A percentile compares a stretch with the other conserved stretches of the same genome.
Conservation (phyloP, 805 yeast genomes). For the Torulaspora franciscae region DNA sequence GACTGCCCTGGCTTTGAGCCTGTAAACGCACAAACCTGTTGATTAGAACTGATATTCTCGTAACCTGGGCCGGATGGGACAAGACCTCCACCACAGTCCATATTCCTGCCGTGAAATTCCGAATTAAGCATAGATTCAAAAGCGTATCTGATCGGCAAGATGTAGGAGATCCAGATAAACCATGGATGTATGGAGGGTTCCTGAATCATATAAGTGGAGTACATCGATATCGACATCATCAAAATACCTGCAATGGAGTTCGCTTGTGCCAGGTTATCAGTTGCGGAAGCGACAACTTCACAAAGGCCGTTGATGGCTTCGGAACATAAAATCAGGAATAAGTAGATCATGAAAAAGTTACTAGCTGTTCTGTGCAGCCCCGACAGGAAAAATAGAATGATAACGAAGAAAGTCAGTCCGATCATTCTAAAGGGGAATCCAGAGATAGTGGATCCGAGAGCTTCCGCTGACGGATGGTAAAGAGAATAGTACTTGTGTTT, state of each 20-base stretch:
- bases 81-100: constrained; percentile 31
- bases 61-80: constrained; percentile 58
- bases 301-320: constrained; percentile 40
- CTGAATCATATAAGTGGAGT: constrained; percentile 62
- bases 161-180: constrained; percentile 58
- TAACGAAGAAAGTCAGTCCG: constrained; percentile 42
- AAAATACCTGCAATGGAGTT: constrained; percentile 52
- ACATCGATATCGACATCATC: constrained; percentile 46
- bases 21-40: constrained; percentile 51
- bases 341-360: constrained; percentile 47
- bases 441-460: constrained; percentile 55
- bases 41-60: constrained; percentile 33
- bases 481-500: constrained; percentile 70
- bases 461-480: constrained; percentile 71
- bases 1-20: constrained; percentile 55
- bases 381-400: constrained; percentile 56
- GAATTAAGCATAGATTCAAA: constrained; percentile 59
- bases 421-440: constrained; percentile 58
- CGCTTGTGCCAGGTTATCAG: constrained; percentile 48
- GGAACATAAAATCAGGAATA: constrained; percentile 35
- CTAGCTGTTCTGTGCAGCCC: constrained; percentile 47
- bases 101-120: constrained; percentile 49
- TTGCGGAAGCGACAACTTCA: constrained; percentile 47
- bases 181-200: constrained; percentile 55
- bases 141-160: constrained; percentile 49